Percentiles rank a stretch among this genome's conserved stretches.
Conservation (phyloP, 768 basidiomycete species). For the Termitomyces sp. region DNA sequence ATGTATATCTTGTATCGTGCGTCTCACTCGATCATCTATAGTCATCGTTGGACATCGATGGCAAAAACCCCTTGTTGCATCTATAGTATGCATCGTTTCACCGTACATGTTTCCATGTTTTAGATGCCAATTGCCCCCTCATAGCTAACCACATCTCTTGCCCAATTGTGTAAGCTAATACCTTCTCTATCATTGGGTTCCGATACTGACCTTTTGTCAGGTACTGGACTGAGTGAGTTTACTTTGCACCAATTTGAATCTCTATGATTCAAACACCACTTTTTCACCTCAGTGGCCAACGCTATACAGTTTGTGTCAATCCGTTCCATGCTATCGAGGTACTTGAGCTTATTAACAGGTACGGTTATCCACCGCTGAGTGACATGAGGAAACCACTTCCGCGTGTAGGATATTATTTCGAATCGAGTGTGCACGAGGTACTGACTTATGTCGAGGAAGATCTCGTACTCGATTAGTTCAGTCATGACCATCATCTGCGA, state of each 20-base stretch:
- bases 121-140: too few relatives aligned
- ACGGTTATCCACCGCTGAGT: not conserved
- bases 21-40: not conserved
- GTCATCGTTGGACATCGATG: not conserved
- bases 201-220: not conserved
- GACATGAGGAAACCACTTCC: not conserved
- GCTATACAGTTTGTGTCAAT: not conserved
- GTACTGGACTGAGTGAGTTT: not conserved
- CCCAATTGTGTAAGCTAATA: not conserved
- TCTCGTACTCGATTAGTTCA: not conserved
- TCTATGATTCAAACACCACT: not conserved
- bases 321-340: not conserved
- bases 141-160: not conserved
- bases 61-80: not conserved
- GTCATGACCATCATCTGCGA: not conserved
- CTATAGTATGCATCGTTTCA: not conserved
- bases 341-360: not conserved
- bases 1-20: not conserved
- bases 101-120: not conserved
- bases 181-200: not conserved
- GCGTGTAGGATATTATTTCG: not conserved
- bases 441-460: not conserved
- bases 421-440: not conserved
- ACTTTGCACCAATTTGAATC: not conserved
- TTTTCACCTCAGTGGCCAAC: not conserved